Evolutionary conservation across 2,329 filamentous ascomycete species (phyloP).

Genomic region (Chaetothyriales sp.): DNA sequence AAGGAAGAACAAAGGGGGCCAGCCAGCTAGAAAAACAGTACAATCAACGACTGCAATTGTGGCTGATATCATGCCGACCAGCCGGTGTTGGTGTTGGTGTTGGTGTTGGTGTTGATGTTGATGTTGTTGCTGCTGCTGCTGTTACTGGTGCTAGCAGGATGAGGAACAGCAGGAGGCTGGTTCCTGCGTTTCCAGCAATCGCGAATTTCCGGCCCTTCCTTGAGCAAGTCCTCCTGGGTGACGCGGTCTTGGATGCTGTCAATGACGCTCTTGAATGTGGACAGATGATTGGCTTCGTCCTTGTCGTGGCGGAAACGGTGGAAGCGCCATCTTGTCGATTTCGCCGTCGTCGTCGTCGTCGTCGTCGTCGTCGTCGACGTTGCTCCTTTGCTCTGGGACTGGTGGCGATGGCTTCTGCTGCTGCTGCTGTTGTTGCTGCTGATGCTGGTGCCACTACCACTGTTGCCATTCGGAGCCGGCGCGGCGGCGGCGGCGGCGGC

Average conservation of each 20-base stretch:
- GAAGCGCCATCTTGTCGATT: constrained; percentile 55
- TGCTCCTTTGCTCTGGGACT: too few species aligned
- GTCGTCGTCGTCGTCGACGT: too few species aligned
- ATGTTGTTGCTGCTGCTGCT: neutral
- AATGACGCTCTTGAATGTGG: constrained; percentile 69
- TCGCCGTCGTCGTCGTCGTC: too few species aligned
- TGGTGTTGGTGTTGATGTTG: neutral
- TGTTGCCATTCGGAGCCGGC: neutral
- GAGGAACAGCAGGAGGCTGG: too few species aligned
- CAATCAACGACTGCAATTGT: neutral
- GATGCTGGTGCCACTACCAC: constrained; percentile 2
- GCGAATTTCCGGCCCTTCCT: constrained; percentile 54
- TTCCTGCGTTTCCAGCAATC: constrained; percentile 52
- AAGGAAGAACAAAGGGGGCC: neutral
- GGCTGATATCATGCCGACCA: neutral
- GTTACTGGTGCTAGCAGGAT: too few species aligned
- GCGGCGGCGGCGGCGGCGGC: too few species aligned
- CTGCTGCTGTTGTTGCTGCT: constrained; percentile 1
- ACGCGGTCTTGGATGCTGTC: constrained; percentile 81
- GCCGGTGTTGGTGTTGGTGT: neutral
- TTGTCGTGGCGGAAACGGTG: constrained; percentile 91
- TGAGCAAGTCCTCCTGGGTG: constrained; percentile 63
- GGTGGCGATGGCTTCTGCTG: neutral
- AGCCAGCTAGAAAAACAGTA: too few species aligned
- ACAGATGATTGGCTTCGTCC: constrained; percentile 73